Base-by-base conservation (phyloP, 345 rosid genomes). In the Linum tenue region DNA sequence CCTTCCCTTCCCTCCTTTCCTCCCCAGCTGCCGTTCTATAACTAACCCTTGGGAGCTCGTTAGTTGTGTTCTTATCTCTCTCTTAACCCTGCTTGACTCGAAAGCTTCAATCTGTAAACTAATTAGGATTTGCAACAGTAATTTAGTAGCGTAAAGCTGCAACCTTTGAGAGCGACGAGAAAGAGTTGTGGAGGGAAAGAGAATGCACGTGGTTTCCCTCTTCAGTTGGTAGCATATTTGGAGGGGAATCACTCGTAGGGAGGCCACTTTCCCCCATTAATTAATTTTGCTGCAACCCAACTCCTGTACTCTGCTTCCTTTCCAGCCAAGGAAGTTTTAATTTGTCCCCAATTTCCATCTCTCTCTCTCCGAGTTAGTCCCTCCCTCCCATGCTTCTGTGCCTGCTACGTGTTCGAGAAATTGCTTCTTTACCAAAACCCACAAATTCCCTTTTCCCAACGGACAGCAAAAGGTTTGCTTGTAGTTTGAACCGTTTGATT, bases 141-240 rank as follows among this genome's bases (percentile, higher is more conserved):
- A 22, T 22, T 22, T 22, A 22, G 31, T 22, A 22, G 31, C 31
- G 31, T 22, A 48, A 48, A 48, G 53, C 53, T 48, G 53, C 53
- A 48, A 48, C 12, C 53, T 48, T 48, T 48, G 53, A 44, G 8
- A 44, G 51, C 51, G 12, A 44, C 12, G 50, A 56, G 48, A 12
- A 41, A 17, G 41, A 56, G 55, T 9, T 37, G 63, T 61, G 14
- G 64, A 76, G 57, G 68, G 72, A 72, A 69, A 66, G 69, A 76
- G 74, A 65, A 75, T 78, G 89, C 89, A 82, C 89, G 77, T 78
- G 89, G 76, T 78, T 64, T 76, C 69, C 53, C 59, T 58, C 83
- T 68, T 73, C 85, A 31, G 56, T 51, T 76, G 70, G 68, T 70
- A 76, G 69, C 69, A 44, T 57, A 65, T 43, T 59, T 66, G 55